A percentile compares a stretch with the other conserved stretches of the same genome.
These are phyloP conservation scores for Yamadazyma taylorii DNA, from an alignment of 1,139 yeast species.

Conservation along the genomic window DNA sequence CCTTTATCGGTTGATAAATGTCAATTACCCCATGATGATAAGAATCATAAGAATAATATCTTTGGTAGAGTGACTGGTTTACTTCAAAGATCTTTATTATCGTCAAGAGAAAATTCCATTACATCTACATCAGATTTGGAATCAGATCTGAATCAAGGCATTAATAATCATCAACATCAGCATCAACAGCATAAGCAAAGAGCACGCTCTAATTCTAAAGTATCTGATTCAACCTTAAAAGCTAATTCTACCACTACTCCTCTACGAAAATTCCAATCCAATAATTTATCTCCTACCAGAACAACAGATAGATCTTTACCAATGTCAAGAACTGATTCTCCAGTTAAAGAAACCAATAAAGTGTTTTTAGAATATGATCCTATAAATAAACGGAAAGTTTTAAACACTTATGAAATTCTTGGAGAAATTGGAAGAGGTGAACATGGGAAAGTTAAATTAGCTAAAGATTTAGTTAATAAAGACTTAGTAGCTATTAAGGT, in stretches of 20 bases:
- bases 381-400: conserved; percentile 72
- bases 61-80: conserved; percentile 37
- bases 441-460: conserved; percentile 95
- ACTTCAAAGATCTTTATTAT: conserved; percentile 23
- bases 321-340: conserved; percentile 15
- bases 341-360: conserved; percentile 80
- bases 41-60: conserved; percentile 21
- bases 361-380: conserved; percentile 90
- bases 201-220: too few relatives aligned
- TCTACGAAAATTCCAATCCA: neutral
- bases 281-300: conserved; percentile 1
- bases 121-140: conserved; percentile 11
- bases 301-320: conserved; percentile 8
- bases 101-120: conserved; percentile 12
- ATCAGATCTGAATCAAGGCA: conserved; percentile 4
- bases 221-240: conserved; percentile 13
- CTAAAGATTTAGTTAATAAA: conserved; percentile 66
- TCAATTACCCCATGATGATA: neutral
- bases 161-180: conserved; percentile 4
- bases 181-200: conserved; percentile 9
- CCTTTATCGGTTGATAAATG: too few relatives aligned
- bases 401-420: conserved; percentile 88
- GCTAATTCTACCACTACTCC: conserved; percentile 1
- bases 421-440: conserved; percentile 92
- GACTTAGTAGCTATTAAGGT: conserved; percentile 91